Conservation (phyloP, 306 rosid genomes). For the Quercus ilex region DNA sequence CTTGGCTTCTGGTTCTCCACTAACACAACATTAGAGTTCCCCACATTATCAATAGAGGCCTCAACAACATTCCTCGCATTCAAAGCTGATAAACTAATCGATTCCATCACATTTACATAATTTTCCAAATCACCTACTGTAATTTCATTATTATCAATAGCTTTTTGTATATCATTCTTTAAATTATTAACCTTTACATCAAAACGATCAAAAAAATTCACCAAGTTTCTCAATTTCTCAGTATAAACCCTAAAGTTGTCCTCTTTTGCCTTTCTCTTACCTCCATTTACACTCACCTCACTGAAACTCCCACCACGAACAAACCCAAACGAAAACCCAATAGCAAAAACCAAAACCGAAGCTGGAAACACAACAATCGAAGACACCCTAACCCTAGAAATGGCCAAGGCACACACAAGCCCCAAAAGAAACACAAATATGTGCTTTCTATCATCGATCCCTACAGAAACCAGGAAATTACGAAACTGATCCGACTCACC, state of each 20-base stretch:
- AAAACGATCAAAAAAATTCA: conserved; percentile 52
- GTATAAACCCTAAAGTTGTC: conserved; percentile 31
- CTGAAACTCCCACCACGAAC: conserved; percentile 46
- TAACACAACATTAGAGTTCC: conserved; percentile 31
- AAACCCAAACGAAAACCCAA: conserved; percentile 70
- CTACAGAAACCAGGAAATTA: conserved; percentile 55
- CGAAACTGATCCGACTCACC: conserved; percentile 62
- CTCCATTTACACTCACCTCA: conserved; percentile 42
- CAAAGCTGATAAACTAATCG: conserved; percentile 33
- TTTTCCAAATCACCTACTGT: conserved; percentile 54
- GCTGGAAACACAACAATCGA: conserved; percentile 72
- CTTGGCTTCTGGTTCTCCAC: conserved; percentile 48
- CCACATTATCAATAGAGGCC: conserved; percentile 42
- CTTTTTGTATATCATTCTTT: conserved; percentile 52
- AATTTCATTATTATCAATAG: conserved; percentile 53
- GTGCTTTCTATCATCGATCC: conserved; percentile 62
- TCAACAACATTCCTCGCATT: conserved; percentile 46
- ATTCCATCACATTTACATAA: conserved; percentile 47
- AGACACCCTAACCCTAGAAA: conserved; percentile 85
- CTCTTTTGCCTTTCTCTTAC: conserved; percentile 51
- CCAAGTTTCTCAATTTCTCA: conserved; percentile 55
- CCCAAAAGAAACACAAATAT: conserved; percentile 62
- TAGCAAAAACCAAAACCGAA: conserved; percentile 60
- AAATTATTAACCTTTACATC: conserved; percentile 40
- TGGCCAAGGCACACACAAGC: conserved; percentile 70